Percentiles rank a stretch among this genome's conserved stretches.
Evolutionary conservation across 805 yeast species (phyloP).

Genomic region (Candida ulmi): DNA sequence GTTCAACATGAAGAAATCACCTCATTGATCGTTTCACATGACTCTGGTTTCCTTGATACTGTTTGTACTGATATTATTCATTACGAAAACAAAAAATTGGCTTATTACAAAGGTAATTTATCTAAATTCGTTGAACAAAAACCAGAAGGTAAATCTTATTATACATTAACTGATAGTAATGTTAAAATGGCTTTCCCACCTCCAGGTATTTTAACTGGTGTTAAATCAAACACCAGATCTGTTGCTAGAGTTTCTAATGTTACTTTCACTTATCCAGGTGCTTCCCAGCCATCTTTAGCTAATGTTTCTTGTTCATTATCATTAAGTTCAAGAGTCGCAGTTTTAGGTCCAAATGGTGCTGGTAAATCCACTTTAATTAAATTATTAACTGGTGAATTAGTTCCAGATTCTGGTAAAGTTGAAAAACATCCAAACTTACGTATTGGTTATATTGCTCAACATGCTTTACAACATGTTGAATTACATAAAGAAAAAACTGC

Average conservation of each 20-base stretch:
- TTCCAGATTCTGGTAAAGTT: slow-evolving; percentile 82
- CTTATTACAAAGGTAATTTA: slow-evolving; percentile 92
- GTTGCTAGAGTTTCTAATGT: slow-evolving; percentile 85
- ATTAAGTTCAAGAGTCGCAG: slow-evolving; percentile 93
- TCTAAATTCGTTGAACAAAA: slow-evolving; percentile 86
- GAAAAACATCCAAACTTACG: slow-evolving; percentile 98
- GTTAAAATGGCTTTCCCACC: slow-evolving; percentile 98
- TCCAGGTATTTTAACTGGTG: slow-evolving; percentile 97
- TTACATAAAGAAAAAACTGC: slow-evolving; percentile 97
- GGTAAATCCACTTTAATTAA: slow-evolving; percentile 96
- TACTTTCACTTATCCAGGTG: slow-evolving; percentile 87
- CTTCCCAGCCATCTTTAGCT: slow-evolving; percentile 71
- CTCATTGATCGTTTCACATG: slow-evolving; percentile 94
- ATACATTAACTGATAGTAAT: slow-evolving; percentile 86
- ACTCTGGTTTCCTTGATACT: slow-evolving; percentile 90
- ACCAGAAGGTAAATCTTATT: slow-evolving; percentile 96
- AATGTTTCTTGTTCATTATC: slow-evolving; percentile 88
- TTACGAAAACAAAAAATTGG: slow-evolving; percentile 91
- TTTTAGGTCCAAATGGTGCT: slow-evolving; percentile 97
- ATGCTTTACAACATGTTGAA: slow-evolving; percentile 95
- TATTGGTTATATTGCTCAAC: slow-evolving; percentile 98
- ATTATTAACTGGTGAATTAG: slow-evolving; percentile 84
- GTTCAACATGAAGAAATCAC: slow-evolving; percentile 81
- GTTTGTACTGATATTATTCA: slow-evolving; percentile 97
- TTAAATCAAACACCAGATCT: slow-evolving; percentile 88